Conservation (phyloP, 768 basidiomycete genomes). For the Dendrothele bispora region DNA sequence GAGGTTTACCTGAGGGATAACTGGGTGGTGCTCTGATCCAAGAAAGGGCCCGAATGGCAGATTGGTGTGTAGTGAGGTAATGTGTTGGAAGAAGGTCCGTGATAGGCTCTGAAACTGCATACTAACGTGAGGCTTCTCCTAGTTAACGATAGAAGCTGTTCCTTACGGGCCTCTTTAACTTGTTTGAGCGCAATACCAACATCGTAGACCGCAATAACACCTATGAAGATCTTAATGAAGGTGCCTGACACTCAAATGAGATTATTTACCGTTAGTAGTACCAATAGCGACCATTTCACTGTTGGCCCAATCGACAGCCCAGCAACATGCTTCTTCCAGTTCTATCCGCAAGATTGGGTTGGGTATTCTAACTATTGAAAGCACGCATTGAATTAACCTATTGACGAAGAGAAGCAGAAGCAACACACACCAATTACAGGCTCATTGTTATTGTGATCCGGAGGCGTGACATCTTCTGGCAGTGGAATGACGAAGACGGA, state of each 20-base stretch:
- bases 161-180: constrained; percentile 30
- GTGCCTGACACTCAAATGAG: no score
- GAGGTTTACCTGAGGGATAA: constrained; percentile 43
- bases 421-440: constrained; percentile 58
- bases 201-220: constrained; percentile 59
- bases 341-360: constrained; percentile 73
- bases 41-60: constrained; percentile 70
- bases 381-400: background rate
- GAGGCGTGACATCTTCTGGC: constrained; percentile 50
- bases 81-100: constrained; percentile 63
- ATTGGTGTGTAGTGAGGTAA: constrained; percentile 74
- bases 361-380: constrained; percentile 53
- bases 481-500: constrained; percentile 80
- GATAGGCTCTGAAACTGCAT: background rate
- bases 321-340: constrained; percentile 73
- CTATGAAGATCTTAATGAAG: constrained; percentile 27
- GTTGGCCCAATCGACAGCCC: constrained; percentile 88
- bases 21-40: constrained; percentile 74
- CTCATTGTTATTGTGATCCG: constrained; percentile 21
- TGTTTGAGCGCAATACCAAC: constrained; percentile 42
- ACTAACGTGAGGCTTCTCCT: background rate
- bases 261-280: constrained; percentile 68
- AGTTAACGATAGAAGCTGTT: background rate
- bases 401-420: background rate
- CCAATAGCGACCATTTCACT: constrained; percentile 82